phyloP scores from a whole-genome alignment of 2,329 filamentous ascomycete species.

The Teratosphaeria destructans region DNA sequence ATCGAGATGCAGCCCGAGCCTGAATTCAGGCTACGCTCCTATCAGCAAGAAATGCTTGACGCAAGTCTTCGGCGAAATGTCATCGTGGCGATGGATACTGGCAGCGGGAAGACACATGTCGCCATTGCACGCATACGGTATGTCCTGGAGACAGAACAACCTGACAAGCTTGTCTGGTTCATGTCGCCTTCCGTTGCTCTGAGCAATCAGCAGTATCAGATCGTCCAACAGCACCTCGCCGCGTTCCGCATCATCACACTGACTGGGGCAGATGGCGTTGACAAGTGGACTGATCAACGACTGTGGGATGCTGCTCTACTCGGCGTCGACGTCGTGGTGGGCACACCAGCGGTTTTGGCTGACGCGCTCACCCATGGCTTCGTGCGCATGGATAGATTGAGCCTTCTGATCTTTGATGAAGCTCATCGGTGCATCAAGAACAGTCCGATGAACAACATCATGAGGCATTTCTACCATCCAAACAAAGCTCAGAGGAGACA shows the following conservation, averaged over 20 bases:
- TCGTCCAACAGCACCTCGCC: slow-evolving; percentile 28
- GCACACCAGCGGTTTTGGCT: slow-evolving; percentile 62
- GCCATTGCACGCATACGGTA: slow-evolving; percentile 34
- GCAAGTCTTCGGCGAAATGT: slow-evolving; percentile 34
- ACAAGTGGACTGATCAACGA: slow-evolving; percentile 58
- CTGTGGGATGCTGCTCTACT: slow-evolving; percentile 58
- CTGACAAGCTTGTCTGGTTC: slow-evolving; percentile 36
- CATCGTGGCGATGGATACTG: slow-evolving; percentile 41
- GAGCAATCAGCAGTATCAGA: slow-evolving; percentile 34
- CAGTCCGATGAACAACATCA: slow-evolving; percentile 58
- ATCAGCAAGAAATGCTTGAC: slow-evolving; percentile 41
- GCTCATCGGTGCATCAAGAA: slow-evolving; percentile 59
- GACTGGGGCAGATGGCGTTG: slow-evolving; percentile 56
- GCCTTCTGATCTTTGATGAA: slow-evolving; percentile 75
- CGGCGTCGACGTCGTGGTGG: slow-evolving; percentile 62
- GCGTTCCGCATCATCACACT: slow-evolving; percentile 51
- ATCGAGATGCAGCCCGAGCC: not conserved
- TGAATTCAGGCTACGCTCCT: slow-evolving; percentile 24
- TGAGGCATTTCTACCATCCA: slow-evolving; percentile 59
- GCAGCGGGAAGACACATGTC: slow-evolving; percentile 40
- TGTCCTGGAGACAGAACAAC: slow-evolving; percentile 30
- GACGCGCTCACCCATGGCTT: slow-evolving; percentile 70
- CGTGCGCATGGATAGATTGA: slow-evolving; percentile 51
- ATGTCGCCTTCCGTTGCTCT: slow-evolving; percentile 35
- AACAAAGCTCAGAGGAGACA: slow-evolving; percentile 21